These are phyloP conservation scores for Podila minutissima DNA, from an alignment of 192 early-diverging fungal species.

Conservation along the genomic window DNA sequence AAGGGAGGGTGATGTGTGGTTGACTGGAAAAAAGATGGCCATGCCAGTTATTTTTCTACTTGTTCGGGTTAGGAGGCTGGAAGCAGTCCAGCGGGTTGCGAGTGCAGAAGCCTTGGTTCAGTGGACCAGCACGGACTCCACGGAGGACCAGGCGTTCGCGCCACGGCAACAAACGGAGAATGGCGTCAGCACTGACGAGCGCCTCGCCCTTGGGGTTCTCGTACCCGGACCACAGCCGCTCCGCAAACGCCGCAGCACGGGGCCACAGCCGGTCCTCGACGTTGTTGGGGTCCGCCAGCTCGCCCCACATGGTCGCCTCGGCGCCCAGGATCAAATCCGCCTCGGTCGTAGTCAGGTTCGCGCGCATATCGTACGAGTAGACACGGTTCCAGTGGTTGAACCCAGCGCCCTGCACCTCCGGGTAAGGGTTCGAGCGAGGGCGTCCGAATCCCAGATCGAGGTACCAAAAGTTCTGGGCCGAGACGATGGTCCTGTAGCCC, in stretches of 20 bases:
- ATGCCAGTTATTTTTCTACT: neutral
- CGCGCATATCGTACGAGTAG: conserved; percentile 33
- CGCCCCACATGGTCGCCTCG: conserved; percentile 48
- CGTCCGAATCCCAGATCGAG: conserved; percentile 32
- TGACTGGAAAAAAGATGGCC: too few relatives aligned
- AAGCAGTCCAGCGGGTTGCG: conserved; percentile 63
- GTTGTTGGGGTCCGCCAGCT: conserved; percentile 40
- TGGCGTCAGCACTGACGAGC: conserved; percentile 65
- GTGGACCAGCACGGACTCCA: conserved; percentile 64
- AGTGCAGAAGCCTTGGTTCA: conserved; percentile 73
- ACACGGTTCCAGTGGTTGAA: conserved; percentile 49
- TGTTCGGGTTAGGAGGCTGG: conserved; percentile 40
- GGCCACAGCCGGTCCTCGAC: conserved; percentile 37
- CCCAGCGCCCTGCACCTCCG: conserved; percentile 41
- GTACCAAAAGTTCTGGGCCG: conserved; percentile 18
- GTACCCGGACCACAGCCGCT: conserved; percentile 49
- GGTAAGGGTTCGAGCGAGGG: conserved; percentile 51
- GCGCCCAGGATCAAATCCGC: conserved; percentile 39
- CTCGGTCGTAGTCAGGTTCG: conserved; percentile 19
- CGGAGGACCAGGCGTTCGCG: conserved; percentile 68
- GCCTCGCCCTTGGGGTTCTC: conserved; percentile 58
- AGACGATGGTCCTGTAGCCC: conserved; percentile 38
- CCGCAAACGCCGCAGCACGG: conserved; percentile 34
- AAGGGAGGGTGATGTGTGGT: too few relatives aligned
- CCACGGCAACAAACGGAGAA: conserved; percentile 66